A percentile compares a stretch with the other conserved stretches of the same genome.
Evolutionary conservation across 2,329 filamentous ascomycete species (phyloP).

Genomic region (Trichoderma koningii): DNA sequence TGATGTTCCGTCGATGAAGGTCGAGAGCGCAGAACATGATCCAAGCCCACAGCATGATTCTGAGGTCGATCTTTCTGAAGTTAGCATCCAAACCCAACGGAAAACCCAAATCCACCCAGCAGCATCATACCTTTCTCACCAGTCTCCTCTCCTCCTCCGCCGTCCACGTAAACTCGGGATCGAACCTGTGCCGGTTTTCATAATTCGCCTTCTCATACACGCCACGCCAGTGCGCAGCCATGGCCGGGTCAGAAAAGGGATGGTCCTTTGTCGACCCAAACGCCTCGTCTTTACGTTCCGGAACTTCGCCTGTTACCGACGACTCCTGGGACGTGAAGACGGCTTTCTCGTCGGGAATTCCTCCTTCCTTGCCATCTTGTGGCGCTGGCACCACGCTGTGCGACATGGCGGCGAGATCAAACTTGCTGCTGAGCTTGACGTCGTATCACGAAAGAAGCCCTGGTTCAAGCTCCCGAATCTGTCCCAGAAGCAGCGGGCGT

Average conservation of each 20-base stretch:
- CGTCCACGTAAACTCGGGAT: conserved; percentile 59
- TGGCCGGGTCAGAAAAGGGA: conserved; percentile 52
- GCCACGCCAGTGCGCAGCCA: conserved; percentile 55
- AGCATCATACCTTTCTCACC: conserved; percentile 49
- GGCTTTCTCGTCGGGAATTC: not conserved
- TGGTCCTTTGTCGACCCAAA: conserved; percentile 39
- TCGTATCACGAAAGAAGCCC: not conserved
- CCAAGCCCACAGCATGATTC: conserved; percentile 45
- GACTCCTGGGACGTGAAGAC: conserved; percentile 4
- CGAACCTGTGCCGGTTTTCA: conserved; percentile 62
- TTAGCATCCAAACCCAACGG: not conserved
- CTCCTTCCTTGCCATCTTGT: not conserved
- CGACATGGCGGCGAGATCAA: conserved; percentile 6
- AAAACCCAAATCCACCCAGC: conserved; percentile 39
- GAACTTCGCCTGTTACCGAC: conserved; percentile 26
- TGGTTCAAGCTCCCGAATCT: not conserved
- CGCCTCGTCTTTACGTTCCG: conserved; percentile 11
- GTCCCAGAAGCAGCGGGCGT: not conserved
- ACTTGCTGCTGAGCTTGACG: not conserved
- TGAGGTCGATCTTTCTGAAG: conserved; percentile 37
- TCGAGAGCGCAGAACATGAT: conserved; percentile 58
- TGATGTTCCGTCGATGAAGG: conserved; percentile 42
- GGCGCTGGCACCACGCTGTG: not conserved
- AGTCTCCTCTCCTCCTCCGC: conserved; percentile 57
- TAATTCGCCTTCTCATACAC: conserved; percentile 59